Base-by-base conservation (phyloP, 2,329 filamentous ascomycete genomes). In the Talaromyces sp. region DNA sequence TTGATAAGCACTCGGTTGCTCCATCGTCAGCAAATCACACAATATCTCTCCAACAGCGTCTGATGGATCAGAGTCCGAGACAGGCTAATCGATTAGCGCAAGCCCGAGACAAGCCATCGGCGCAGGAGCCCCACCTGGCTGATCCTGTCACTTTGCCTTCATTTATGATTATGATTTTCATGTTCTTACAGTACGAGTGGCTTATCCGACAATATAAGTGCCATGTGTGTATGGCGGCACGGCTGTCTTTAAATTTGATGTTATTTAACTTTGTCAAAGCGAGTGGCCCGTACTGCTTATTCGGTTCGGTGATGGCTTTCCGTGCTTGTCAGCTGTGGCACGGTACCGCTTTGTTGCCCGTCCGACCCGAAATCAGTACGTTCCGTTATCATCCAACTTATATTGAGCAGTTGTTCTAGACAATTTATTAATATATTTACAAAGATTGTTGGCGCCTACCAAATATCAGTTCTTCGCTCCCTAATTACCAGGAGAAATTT, bases 91-190 rank as follows among this genome's bases (percentile, higher is more conserved):
- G 19, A 4, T 45, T 63, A 63, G 61, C 51, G 61, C 51, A 56
- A 27, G 61, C 51, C 61, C 61, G 61, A 63, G 61, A 63, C 61
- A 63, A 62, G 61, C 61, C 61, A 63, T 29, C 40, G 58, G 49
- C 27, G 27, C 25, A 11, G 17, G 27, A 13, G 2, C 36, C 61
- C 61, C 61, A 58, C 61, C 31, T 27, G 49, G 61, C 45, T 58
- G 61, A 49, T 58, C 49, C 61, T 63, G 61, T 63, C 49, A 63
- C 61, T 63, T 63, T 36, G 31, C 3, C 6, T 47, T 47, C 45
- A 47, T 47, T 13, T 25, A 25, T 22, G 19, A 25, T 47, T 34
- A 13, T 56, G 51, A 56, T 38, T n/a, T 54, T 54, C 49, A 17
- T 10, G 15, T 29, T n/a, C 47, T 29, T 31, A 53, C 25, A 53